Percentiles rank a stretch among this genome's conserved stretches.
Evolutionary conservation across 345 rosid species (phyloP).

Genomic region (Aethionema arabicum): DNA sequence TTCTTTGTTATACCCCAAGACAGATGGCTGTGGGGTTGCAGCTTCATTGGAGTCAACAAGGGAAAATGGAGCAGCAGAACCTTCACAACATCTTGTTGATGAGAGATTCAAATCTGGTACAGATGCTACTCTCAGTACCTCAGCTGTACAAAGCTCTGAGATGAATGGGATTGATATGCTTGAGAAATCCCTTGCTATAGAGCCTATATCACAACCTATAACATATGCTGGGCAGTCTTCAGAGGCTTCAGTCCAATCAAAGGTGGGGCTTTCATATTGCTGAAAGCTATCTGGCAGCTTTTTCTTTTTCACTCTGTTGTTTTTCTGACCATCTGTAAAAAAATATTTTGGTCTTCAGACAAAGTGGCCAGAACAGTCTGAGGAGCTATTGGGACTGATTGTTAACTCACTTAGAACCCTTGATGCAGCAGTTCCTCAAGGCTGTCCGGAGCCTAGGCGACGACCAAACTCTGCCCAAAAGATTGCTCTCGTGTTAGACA

Average conservation of each 20-base stretch:
- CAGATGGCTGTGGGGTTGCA: conserved; percentile 49
- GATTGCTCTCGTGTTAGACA: conserved; percentile 89
- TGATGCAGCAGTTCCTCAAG: conserved; percentile 93
- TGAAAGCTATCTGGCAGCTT: not conserved
- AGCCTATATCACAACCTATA: conserved; percentile 59
- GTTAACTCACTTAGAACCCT: conserved; percentile 91
- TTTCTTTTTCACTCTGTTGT: conserved; percentile 4
- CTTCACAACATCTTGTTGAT: conserved; percentile 53
- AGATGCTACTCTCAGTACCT: conserved; percentile 58
- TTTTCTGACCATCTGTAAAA: conserved; percentile 26
- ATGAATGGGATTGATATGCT: conserved; percentile 46
- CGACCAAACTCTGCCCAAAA: conserved; percentile 94
- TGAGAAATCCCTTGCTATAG: conserved; percentile 56
- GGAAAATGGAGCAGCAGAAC: conserved; percentile 60
- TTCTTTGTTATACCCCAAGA: conserved; percentile 30
- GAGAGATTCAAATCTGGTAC: conserved; percentile 75
- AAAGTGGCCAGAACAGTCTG: conserved; percentile 98
- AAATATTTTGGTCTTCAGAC: conserved; percentile 53
- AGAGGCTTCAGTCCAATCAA: conserved; percentile 64
- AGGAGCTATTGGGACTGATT: conserved; percentile 95
- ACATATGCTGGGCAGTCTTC: conserved; percentile 56
- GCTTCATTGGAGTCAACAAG: conserved; percentile 60
- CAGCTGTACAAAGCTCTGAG: conserved; percentile 79
- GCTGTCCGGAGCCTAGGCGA: conserved; percentile 92
- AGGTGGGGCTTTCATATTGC: conserved; percentile 48